phyloP scores from a whole-genome alignment of 2,329 filamentous ascomycete species.

The Clonostachys rhizophaga region DNA sequence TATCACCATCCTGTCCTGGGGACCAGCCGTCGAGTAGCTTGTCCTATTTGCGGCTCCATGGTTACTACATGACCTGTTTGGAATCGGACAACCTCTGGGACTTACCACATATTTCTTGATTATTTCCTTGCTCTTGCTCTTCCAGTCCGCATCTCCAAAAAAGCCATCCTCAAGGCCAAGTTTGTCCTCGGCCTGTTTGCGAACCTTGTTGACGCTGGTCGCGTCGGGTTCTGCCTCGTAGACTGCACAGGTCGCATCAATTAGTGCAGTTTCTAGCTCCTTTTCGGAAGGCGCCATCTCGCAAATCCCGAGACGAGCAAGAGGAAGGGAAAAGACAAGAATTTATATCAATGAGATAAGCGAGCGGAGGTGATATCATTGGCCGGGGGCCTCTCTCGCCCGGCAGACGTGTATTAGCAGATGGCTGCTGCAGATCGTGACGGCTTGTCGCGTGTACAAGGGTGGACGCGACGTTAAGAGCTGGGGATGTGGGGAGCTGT shows the following conservation, averaged over 20 bases:
- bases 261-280: conserved; percentile 38
- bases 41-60: conserved; percentile 14
- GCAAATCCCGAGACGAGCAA: conserved; percentile 4
- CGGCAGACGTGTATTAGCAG: too few species aligned
- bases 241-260: conserved; percentile 38
- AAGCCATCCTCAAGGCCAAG: conserved; percentile 45
- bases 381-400: too few species aligned
- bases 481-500: too few species aligned
- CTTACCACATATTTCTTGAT: conserved; percentile 52
- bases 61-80: background rate
- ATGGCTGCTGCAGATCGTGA: too few species aligned
- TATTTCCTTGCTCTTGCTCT: conserved; percentile 51
- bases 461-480: too few species aligned
- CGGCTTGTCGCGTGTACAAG: too few species aligned
- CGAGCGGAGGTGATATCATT: too few species aligned
- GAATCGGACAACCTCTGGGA: conserved; percentile 4
- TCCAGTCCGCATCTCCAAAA: conserved; percentile 47
- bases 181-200: conserved; percentile 44
- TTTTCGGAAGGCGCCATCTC: conserved; percentile 34
- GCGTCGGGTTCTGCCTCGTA: conserved; percentile 36
- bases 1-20: conserved; percentile 7
- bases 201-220: conserved; percentile 53
- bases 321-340: too few species aligned
- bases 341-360: too few species aligned
- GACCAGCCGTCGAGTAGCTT: conserved; percentile 28